Evolutionary conservation across 768 basidiomycete genomes (phyloP).

Genomic region (Candolleomyces eurysporus): DNA sequence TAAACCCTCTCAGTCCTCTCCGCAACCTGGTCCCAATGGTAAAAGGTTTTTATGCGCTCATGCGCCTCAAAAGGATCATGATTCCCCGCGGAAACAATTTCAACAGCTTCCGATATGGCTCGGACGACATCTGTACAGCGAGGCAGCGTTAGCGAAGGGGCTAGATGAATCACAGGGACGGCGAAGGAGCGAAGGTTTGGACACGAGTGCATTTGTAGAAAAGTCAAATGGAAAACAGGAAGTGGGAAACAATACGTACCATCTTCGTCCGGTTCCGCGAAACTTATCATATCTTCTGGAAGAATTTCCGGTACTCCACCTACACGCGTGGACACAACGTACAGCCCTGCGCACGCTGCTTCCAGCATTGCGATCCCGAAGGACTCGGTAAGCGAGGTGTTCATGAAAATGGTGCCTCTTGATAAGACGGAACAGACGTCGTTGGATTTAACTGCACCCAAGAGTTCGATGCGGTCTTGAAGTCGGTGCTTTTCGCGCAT

Average conservation of each 20-base stretch:
- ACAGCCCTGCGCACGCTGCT: conserved; percentile 91
- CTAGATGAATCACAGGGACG: background rate
- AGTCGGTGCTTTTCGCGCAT: conserved; percentile 90
- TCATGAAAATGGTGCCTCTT: conserved; percentile 89
- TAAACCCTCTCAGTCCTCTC: conserved; percentile 85
- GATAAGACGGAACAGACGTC: conserved; percentile 87
- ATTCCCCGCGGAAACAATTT: conserved; percentile 58
- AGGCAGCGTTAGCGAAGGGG: background rate
- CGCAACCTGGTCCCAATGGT: conserved; percentile 82
- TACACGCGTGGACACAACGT: conserved; percentile 90
- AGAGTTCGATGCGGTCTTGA: conserved; percentile 88
- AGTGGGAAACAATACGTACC: conserved; percentile 48
- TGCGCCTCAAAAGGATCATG: conserved; percentile 81
- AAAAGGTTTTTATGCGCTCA: conserved; percentile 75
- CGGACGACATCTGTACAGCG: conserved; percentile 68
- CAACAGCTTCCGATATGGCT: conserved; percentile 79
- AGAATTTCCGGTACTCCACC: conserved; percentile 96
- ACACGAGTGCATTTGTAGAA: no score
- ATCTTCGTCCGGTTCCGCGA: conserved; percentile 91
- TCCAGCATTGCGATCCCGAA: conserved; percentile 98
- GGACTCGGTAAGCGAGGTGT: conserved; percentile 92
- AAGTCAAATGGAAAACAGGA: background rate
- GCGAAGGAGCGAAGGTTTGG: background rate
- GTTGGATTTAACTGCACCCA: conserved; percentile 76
- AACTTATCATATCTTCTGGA: conserved; percentile 92